Evolutionary conservation across 2,329 filamentous ascomycete species (phyloP).

Genomic region (Stemphylium lycopersici): DNA sequence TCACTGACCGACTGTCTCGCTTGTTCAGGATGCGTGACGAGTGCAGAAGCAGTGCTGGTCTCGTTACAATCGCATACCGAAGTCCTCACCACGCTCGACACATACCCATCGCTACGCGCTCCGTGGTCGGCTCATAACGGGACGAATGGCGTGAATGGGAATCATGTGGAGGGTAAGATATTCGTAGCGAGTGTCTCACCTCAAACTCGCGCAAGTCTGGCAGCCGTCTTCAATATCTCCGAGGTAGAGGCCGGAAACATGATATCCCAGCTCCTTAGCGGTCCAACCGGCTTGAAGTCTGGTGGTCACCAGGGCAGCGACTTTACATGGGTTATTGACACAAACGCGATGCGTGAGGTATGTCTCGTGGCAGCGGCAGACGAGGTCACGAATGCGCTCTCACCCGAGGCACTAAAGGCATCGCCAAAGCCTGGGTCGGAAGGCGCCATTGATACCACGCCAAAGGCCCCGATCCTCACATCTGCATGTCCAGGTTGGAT

Average conservation of each 20-base stretch:
- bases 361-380: constrained; percentile 70
- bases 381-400: constrained; percentile 51
- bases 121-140: constrained; percentile 41
- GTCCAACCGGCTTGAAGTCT: constrained; percentile 69
- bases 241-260: constrained; percentile 78
- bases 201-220: constrained; percentile 86
- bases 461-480: constrained; percentile 72
- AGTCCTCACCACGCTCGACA: constrained; percentile 81
- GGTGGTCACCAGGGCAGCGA: constrained; percentile 75
- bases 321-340: constrained; percentile 91
- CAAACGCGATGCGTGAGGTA: constrained; percentile 80
- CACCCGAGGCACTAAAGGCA: constrained; percentile 31
- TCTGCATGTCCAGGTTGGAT: constrained; percentile 98
- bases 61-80: constrained; percentile 93
- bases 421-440: constrained; percentile 35
- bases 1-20: constrained; percentile 96
- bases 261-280: constrained; percentile 79
- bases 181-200: constrained; percentile 94
- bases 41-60: constrained; percentile 95
- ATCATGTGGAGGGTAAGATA: constrained; percentile 65
- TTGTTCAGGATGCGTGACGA: constrained; percentile 96
- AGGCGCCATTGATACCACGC: constrained; percentile 52
- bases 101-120: constrained; percentile 54
- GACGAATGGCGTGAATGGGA: constrained; percentile 28
- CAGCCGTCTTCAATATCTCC: constrained; percentile 78